Evolutionary conservation across 2,329 filamentous ascomycete species (phyloP).

Genomic region (Gyromitra esculenta): DNA sequence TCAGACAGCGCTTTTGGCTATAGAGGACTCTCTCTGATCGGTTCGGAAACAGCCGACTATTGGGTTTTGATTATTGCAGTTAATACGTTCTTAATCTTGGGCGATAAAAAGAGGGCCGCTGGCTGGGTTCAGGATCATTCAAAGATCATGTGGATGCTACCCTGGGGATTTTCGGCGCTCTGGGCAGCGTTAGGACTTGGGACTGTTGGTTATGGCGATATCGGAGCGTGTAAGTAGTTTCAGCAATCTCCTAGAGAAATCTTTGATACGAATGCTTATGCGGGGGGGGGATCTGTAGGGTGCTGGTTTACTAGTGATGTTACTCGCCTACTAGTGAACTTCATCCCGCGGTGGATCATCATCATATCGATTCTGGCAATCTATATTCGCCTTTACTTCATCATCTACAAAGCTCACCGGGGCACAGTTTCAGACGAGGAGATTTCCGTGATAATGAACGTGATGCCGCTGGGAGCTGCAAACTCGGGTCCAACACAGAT

Average conservation of each 20-base stretch:
- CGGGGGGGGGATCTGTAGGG: conserved; percentile 53
- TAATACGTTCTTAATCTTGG: conserved; percentile 62
- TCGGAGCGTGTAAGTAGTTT: conserved; percentile 57
- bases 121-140: conserved; percentile 61
- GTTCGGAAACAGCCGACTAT: conserved; percentile 60
- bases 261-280: conserved; percentile 5
- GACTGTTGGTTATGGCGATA: conserved; percentile 59
- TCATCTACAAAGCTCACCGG: conserved; percentile 61
- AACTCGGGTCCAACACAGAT: conserved; percentile 27
- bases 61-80: conserved; percentile 63
- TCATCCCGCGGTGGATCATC: conserved; percentile 62
- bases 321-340: conserved; percentile 61
- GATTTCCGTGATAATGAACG: conserved; percentile 42
- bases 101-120: conserved; percentile 60
- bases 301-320: conserved; percentile 63
- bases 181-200: conserved; percentile 60
- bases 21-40: background rate
- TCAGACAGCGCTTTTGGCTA: background rate
- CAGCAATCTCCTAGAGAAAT: background rate
- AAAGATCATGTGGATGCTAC: conserved; percentile 59
- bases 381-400: conserved; percentile 61
- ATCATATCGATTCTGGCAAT: conserved; percentile 61
- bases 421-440: conserved; percentile 46
- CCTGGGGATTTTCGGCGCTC: conserved; percentile 60
- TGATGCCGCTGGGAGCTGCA: conserved; percentile 46